Evolutionary conservation across 345 rosid species (phyloP).

Genomic region (Citrus hindsii): DNA sequence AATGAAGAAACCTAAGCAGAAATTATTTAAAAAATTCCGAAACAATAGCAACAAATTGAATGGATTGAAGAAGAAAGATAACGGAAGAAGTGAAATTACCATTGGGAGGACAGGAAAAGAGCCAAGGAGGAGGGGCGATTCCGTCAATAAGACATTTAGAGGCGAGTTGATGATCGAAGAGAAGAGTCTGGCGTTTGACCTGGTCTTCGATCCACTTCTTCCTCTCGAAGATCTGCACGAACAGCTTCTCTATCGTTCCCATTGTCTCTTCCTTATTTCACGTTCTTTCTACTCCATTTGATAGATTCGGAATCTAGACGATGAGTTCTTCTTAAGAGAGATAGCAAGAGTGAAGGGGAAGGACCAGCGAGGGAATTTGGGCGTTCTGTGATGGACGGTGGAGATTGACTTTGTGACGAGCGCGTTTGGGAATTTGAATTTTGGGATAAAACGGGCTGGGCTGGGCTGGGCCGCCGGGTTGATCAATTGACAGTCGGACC

Average conservation of each 20-base stretch:
- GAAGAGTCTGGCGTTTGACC: conserved; percentile 54
- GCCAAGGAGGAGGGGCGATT: conserved; percentile 73
- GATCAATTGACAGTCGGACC: too few species aligned
- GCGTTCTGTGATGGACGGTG: not conserved
- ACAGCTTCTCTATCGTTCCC: conserved; percentile 53
- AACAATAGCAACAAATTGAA: not conserved
- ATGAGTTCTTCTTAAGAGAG: not conserved
- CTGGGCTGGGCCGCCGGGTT: too few species aligned
- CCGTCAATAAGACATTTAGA: conserved; percentile 66
- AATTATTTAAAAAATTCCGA: not conserved
- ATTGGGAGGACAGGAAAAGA: conserved; percentile 24
- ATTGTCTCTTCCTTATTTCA: conserved; percentile 3
- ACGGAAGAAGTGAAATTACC: conserved; percentile 27
- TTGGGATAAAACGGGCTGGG: not conserved
- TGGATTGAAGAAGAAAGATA: not conserved
- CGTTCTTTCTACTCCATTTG: conserved; percentile 2
- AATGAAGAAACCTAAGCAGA: not conserved
- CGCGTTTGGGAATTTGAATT: conserved; percentile 10
- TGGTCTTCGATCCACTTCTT: conserved; percentile 56
- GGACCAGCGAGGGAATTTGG: conserved; percentile 14
- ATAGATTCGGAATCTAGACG: conserved; percentile 22
- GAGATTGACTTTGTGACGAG: not conserved
- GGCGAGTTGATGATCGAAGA: conserved; percentile 69
- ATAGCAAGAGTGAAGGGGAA: not conserved
- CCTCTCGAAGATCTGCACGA: conserved; percentile 68